Conservation (phyloP, 176 grass and related monocot genomes). For the Calamus simplicifolius region DNA sequence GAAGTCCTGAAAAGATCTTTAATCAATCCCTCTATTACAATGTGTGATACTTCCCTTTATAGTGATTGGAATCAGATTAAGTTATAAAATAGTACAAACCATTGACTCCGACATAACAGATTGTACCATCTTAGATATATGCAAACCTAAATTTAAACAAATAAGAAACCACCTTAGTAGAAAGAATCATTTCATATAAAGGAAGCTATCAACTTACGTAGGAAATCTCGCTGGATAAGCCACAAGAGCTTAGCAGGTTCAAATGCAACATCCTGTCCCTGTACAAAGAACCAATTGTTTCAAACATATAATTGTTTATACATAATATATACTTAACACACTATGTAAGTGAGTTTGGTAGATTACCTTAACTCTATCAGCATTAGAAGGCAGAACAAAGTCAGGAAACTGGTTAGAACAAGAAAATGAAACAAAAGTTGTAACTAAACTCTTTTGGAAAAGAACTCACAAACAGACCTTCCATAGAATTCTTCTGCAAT, state of each 20-base stretch:
- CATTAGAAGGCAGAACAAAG: conserved; percentile 18
- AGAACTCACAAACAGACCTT: conserved; percentile 42
- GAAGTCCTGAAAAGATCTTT: too few relatives aligned
- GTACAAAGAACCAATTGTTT: conserved; percentile 11
- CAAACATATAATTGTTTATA: background rate
- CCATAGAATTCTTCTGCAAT: conserved; percentile 95
- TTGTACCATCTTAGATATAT: too few relatives aligned
- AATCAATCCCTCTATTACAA: too few relatives aligned
- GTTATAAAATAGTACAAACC: too few relatives aligned
- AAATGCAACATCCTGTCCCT: conserved; percentile 95
- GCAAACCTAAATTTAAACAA: too few relatives aligned
- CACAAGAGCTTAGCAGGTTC: conserved; percentile 93
- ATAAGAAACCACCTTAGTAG: too few relatives aligned
- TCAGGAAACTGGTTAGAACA: background rate
- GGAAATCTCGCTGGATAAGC: conserved; percentile 95
- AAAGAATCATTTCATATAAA: background rate
- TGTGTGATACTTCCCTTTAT: too few relatives aligned
- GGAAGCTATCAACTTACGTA: conserved; percentile 45
- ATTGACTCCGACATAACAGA: too few relatives aligned
- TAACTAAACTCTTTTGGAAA: background rate
- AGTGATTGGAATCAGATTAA: too few relatives aligned
- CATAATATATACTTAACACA: background rate
- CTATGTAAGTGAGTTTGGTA: background rate
- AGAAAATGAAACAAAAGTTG: too few relatives aligned
- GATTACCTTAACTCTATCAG: conserved; percentile 84